Base-by-base conservation (phyloP, 805 yeast genomes). In the Tetrapisispora iriomotensis region DNA sequence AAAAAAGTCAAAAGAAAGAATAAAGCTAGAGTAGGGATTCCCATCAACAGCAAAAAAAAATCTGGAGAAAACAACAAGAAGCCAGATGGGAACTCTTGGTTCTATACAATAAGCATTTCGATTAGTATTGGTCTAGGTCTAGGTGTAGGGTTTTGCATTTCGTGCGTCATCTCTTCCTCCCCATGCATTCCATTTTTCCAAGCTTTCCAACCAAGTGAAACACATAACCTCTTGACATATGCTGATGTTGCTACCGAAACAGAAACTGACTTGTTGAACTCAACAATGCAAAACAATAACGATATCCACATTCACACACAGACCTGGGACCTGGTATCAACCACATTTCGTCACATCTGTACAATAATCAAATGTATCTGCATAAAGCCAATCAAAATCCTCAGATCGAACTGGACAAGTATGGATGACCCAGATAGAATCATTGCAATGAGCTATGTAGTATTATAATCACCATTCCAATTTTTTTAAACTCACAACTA, bases 71-170 rank as follows among this genome's bases (percentile, higher is more conserved):
- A 15, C 3, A 28, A 34, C 13, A 27, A 34, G 14, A 34, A 25
- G 13, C 10, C 4, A 12, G 20, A 19, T 21, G 23, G 13, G 3
- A 34, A 21, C 7, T 13, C 22, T 13, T 36, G 48, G 35, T 47
- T 55, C 50, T 39, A 45, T 17, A 24, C 50, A 10, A 54, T 56
- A 56, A 54, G 58, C 3, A 38, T 56, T 6, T 56, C 62, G 7
- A 33, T 56, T 8, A 48, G 60, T 1, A 27, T 35, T 15, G 38
- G 36, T 13, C 45, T 55, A 1, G 61, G 62, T 12, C 51, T 56
- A 13, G 61, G 62, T 4, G 44, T 56, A 8, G 61, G 61, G 2
- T 56, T 50, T 36, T 56, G 51, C 40, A 36, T 57, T 19, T 49
- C 59, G 10, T 49, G 47, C 36, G 43, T 48, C 27, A 44, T 46